Conservation (phyloP, 306 rosid genomes). For the Vicia sativa region DNA sequence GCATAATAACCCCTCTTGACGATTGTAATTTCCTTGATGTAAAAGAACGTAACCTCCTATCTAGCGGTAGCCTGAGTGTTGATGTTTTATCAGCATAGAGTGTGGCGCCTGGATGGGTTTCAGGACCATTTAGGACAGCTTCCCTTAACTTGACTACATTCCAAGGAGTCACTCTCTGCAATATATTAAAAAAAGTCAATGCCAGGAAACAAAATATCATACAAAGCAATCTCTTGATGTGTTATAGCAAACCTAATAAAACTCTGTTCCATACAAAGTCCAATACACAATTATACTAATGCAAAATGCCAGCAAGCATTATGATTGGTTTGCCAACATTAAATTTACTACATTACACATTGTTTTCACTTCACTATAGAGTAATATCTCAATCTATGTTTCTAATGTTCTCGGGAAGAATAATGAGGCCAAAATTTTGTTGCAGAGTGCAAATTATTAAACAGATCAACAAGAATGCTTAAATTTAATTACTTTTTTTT, state of each 20-base stretch:
- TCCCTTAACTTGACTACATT: conserved; percentile 70
- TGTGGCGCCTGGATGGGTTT: conserved; percentile 90
- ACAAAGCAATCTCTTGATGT: conserved; percentile 1
- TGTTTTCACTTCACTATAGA: conserved; percentile 5
- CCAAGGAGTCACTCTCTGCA: conserved; percentile 93
- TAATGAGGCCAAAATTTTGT: neutral
- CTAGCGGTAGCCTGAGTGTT: conserved; percentile 49
- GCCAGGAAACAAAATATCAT: conserved; percentile 37
- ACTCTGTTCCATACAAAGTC: conserved; percentile 16
- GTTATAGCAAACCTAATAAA: neutral
- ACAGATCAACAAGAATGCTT: conserved; percentile 7
- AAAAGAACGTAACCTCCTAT: conserved; percentile 49
- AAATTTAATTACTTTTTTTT: neutral
- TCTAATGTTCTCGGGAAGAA: conserved; percentile 10
- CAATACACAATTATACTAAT: conserved; percentile 19
- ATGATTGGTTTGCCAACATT: conserved; percentile 22
- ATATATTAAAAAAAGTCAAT: conserved; percentile 14
- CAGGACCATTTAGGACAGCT: conserved; percentile 77
- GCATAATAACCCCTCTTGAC: conserved; percentile 69
- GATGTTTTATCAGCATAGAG: conserved; percentile 66
- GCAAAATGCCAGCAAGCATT: neutral
- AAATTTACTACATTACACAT: conserved; percentile 15
- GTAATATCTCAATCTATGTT: conserved; percentile 23
- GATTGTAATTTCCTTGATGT: conserved; percentile 73
- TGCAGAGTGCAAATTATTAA: conserved; percentile 10